phyloP scores from a whole-genome alignment of 1,139 yeast genomes.

The Kurtzmaniella quercitrusa region DNA sequence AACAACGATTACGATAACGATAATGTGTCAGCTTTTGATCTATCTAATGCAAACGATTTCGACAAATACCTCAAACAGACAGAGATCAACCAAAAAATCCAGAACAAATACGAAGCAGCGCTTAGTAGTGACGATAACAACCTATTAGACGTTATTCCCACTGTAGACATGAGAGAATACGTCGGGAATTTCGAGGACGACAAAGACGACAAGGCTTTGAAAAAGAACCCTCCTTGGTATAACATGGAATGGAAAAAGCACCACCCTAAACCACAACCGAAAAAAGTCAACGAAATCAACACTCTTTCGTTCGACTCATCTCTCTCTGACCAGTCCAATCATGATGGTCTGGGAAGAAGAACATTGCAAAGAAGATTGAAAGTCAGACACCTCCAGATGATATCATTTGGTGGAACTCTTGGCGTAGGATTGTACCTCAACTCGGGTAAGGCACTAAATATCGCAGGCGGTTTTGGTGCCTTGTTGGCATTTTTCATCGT shows the following conservation, averaged over 20 bases:
- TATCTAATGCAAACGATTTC: slow-evolving; percentile 37
- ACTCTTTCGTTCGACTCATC: slow-evolving; percentile 4
- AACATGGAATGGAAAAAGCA: slow-evolving; percentile 7
- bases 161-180: slow-evolving; percentile 6
- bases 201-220: slow-evolving; percentile 1
- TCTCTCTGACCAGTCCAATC: slow-evolving; percentile 1
- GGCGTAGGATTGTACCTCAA: slow-evolving; percentile 80
- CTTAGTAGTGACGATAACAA: slow-evolving; percentile 8
- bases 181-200: slow-evolving; percentile 8
- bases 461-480: slow-evolving; percentile 82
- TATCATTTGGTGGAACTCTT: slow-evolving; percentile 76
- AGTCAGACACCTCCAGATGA: slow-evolving; percentile 73
- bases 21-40: slow-evolving; percentile 27
- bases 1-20: slow-evolving; percentile 10
- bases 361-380: slow-evolving; percentile 51
- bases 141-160: slow-evolving; percentile 7
- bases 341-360: slow-evolving; percentile 6
- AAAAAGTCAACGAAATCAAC: slow-evolving; percentile 7
- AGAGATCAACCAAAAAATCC: slow-evolving; percentile 31
- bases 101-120: slow-evolving; percentile 8
- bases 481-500: slow-evolving; percentile 65
- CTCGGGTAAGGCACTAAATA: slow-evolving; percentile 73
- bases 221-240: slow-evolving; percentile 9
- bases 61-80: slow-evolving; percentile 32
- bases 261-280: not conserved